Evolutionary conservation across 2,329 filamentous ascomycete genomes (phyloP).

Genomic region (Fusarium nematophilum): DNA sequence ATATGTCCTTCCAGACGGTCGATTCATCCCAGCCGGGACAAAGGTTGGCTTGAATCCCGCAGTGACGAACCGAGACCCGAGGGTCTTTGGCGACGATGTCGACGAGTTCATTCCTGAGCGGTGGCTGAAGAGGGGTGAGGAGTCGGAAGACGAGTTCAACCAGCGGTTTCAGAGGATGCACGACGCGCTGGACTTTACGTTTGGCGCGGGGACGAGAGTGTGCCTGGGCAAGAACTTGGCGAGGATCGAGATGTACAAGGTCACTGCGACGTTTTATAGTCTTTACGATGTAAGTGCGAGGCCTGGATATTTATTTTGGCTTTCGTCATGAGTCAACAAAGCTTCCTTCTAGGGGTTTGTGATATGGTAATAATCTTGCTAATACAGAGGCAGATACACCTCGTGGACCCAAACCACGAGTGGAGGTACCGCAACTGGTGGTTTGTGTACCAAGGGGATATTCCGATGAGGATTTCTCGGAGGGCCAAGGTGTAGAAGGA

Average conservation of each 20-base stretch:
- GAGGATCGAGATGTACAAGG: conserved; percentile 10
- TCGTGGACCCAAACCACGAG: neutral
- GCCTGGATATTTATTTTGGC: no score
- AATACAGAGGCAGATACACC: neutral
- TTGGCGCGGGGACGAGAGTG: neutral
- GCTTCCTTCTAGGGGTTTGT: no score
- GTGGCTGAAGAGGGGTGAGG: neutral
- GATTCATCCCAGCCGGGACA: neutral
- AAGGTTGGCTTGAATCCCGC: conserved; percentile 4
- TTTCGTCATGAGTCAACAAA: no score
- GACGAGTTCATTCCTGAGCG: conserved; percentile 1
- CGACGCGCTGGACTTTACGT: neutral
- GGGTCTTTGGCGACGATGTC: neutral
- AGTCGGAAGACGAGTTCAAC: neutral
- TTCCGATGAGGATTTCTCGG: neutral
- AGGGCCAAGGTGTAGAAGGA: neutral
- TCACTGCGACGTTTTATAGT: neutral
- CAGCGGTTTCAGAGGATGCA: neutral
- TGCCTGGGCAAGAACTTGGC: conserved; percentile 12
- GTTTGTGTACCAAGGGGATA: neutral
- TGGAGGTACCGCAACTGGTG: neutral
- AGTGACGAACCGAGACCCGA: neutral
- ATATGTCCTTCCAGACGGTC: neutral
- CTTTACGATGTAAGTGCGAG: neutral
- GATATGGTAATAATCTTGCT: no score